Evolutionary conservation across 2,329 filamentous ascomycete species (phyloP).

Genomic region (Huntiella bhutanensis): DNA sequence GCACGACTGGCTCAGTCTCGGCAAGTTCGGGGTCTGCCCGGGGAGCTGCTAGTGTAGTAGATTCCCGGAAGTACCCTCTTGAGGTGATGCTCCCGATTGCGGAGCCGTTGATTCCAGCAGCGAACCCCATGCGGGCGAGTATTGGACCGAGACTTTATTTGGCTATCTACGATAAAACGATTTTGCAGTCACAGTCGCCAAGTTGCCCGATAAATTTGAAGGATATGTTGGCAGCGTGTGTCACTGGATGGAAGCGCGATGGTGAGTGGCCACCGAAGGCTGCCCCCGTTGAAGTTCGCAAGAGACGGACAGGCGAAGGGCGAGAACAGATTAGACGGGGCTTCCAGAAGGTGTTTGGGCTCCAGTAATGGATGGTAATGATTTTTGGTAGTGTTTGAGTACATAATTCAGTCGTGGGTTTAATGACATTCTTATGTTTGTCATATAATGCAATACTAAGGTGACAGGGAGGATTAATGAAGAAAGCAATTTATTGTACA

Average conservation of each 20-base stretch:
- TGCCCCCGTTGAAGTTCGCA: slow-evolving; percentile 24
- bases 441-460: no score
- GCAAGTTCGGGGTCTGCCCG: neutral
- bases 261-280: slow-evolving; percentile 75
- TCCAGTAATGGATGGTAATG: neutral
- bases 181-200: slow-evolving; percentile 61
- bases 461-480: no score
- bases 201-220: slow-evolving; percentile 73
- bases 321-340: slow-evolving; percentile 24
- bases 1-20: neutral
- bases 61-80: slow-evolving; percentile 26
- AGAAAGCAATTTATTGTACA: no score
- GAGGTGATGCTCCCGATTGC: slow-evolving; percentile 52
- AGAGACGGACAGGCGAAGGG: slow-evolving; percentile 22
- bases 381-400: neutral
- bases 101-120: slow-evolving; percentile 50
- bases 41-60: neutral
- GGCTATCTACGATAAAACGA: slow-evolving; percentile 77
- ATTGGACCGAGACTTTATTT: slow-evolving; percentile 58
- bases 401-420: neutral
- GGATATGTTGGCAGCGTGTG: slow-evolving; percentile 63
- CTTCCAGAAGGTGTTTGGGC: slow-evolving; percentile 21
- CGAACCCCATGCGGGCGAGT: slow-evolving; percentile 57
- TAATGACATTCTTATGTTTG: neutral
- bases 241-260: slow-evolving; percentile 80